Evolutionary conservation across 225 moss, liverwort and hornwort genomes (phyloP).

Genomic region (Antitrichia curtipendula): DNA sequence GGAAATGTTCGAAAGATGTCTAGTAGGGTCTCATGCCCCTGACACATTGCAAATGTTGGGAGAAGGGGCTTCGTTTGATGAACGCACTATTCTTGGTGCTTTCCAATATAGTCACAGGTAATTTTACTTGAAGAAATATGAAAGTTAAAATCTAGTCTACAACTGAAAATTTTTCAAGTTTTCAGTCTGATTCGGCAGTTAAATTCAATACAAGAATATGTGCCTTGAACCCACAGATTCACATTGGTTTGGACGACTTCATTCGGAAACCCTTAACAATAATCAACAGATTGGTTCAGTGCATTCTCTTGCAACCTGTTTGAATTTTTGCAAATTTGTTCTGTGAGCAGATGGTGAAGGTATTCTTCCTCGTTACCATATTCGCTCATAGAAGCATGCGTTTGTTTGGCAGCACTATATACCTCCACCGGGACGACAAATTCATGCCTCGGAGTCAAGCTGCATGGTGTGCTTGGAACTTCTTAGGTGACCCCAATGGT

Average conservation of each 20-base stretch:
- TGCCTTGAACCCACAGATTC: neutral
- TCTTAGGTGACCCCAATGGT: slow-evolving; percentile 55
- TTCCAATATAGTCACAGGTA: slow-evolving; percentile 73
- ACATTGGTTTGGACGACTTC: neutral
- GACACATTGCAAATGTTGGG: slow-evolving; percentile 78
- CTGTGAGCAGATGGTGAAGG: neutral
- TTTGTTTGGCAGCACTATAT: slow-evolving; percentile 42
- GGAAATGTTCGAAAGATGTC: slow-evolving; percentile 66
- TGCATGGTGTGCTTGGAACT: slow-evolving; percentile 94
- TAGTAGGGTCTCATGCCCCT: slow-evolving; percentile 89
- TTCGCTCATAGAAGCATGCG: neutral
- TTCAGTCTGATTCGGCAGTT: neutral
- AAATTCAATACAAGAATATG: neutral
- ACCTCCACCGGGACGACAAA: slow-evolving; percentile 59
- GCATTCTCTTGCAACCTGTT: neutral
- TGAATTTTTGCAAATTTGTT: neutral
- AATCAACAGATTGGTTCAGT: neutral
- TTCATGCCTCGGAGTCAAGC: slow-evolving; percentile 61
- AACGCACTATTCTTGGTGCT: slow-evolving; percentile 63
- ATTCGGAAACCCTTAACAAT: neutral
- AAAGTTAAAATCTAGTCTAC: neutral
- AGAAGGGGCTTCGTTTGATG: slow-evolving; percentile 37
- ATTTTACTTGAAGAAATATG: neutral
- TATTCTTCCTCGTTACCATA: neutral
- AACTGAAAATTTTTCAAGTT: neutral